Evolutionary conservation across 768 basidiomycete species (phyloP).

Genomic region (Naganishia vaughanmartiniae): DNA sequence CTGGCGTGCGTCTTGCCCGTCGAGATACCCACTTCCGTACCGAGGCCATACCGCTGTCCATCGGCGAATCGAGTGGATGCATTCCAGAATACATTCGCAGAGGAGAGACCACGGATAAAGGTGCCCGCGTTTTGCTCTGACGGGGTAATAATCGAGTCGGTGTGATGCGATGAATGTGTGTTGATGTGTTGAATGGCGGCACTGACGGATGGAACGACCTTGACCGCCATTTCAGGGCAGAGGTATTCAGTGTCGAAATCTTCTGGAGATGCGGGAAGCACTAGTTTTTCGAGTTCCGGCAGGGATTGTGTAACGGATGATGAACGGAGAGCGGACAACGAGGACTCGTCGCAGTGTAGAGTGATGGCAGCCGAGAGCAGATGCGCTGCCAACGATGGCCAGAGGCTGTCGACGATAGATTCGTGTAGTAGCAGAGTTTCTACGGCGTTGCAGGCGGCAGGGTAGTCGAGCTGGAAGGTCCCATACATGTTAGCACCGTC

Average conservation of each 20-base stretch:
- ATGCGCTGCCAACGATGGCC: slow-evolving; percentile 79
- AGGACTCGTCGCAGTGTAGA: slow-evolving; percentile 71
- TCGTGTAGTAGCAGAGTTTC: slow-evolving; percentile 87
- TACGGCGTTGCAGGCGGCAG: slow-evolving; percentile 89
- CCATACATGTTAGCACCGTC: background rate
- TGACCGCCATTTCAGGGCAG: slow-evolving; percentile 76
- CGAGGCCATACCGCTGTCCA: slow-evolving; percentile 93
- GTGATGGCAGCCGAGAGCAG: slow-evolving; percentile 64
- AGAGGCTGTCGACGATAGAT: slow-evolving; percentile 66
- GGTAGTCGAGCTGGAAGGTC: slow-evolving; percentile 78
- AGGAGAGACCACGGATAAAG: slow-evolving; percentile 86
- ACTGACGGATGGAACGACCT: slow-evolving; percentile 66
- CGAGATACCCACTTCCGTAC: slow-evolving; percentile 95
- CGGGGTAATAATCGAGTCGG: slow-evolving; percentile 88
- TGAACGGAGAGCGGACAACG: slow-evolving; percentile 60
- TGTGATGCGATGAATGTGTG: slow-evolving; percentile 88
- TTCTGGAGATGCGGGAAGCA: slow-evolving; percentile 59
- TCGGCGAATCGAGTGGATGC: slow-evolving; percentile 95
- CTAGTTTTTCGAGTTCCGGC: slow-evolving; percentile 48
- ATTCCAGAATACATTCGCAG: slow-evolving; percentile 88
- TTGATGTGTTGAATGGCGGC: slow-evolving; percentile 87
- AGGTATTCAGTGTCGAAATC: slow-evolving; percentile 88
- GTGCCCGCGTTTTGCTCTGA: slow-evolving; percentile 59
- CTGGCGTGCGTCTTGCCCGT: slow-evolving; percentile 95
- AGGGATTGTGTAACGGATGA: slow-evolving; percentile 33